Percentiles rank a stretch among this genome's conserved stretches.
phyloP scores from a whole-genome alignment of 75 land plant genomes.

The Gnetum montanum region DNA sequence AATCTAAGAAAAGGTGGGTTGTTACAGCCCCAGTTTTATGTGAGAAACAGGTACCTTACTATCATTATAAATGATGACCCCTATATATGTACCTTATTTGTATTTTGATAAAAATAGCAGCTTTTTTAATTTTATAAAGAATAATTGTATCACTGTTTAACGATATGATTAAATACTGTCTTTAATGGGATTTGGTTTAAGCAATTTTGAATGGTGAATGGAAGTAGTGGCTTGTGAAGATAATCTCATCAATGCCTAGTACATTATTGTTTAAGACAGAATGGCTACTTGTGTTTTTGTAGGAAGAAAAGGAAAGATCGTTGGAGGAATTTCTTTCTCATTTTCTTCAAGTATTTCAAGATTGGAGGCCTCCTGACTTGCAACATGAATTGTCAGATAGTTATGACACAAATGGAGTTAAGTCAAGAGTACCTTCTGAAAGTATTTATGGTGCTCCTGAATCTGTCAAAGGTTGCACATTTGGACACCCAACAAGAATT shows the following conservation, averaged over 20 bases:
- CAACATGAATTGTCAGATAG: constrained; percentile 12
- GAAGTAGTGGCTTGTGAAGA: too few species aligned
- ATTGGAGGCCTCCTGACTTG: constrained; percentile 59
- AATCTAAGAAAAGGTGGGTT: too few species aligned
- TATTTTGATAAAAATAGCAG: too few species aligned
- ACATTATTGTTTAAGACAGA: not conserved
- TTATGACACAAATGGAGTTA: not conserved
- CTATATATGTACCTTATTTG: too few species aligned
- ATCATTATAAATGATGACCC: too few species aligned
- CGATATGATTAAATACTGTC: too few species aligned
- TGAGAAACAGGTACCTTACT: too few species aligned
- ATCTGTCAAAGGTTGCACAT: constrained; percentile 53
- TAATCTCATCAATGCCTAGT: not conserved
- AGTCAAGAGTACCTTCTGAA: constrained; percentile 4
- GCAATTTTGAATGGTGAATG: too few species aligned
- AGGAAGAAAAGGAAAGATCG: constrained; percentile 66
- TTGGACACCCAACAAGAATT: constrained; percentile 82
- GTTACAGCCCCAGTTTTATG: too few species aligned
- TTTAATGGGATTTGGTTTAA: too few species aligned
- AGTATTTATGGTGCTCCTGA: constrained; percentile 17
- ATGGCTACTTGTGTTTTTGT: constrained; percentile 9
- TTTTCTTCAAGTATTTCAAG: constrained; percentile 47
- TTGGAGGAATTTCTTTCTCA: constrained; percentile 60
- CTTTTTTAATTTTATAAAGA: too few species aligned
- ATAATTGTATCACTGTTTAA: too few species aligned